phyloP scores from a whole-genome alignment of 257 asterid genomes.

The Ocimum tenuiflorum region DNA sequence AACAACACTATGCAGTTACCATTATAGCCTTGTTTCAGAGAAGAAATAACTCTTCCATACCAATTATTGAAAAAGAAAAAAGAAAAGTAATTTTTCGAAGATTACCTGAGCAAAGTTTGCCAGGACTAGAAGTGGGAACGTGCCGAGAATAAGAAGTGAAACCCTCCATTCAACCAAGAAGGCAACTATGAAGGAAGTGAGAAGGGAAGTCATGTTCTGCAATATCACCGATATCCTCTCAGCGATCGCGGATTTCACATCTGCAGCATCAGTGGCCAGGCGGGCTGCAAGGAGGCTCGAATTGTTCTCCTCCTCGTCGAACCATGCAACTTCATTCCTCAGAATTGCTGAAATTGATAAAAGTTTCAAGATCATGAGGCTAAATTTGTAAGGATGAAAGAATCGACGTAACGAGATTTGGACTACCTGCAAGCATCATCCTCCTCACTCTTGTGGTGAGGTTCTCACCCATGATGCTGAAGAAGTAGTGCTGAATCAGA shows the following conservation, averaged over 20 bases:
- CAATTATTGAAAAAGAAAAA: too few species aligned
- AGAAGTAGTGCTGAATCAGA: slow-evolving; percentile 92
- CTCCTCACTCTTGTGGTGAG: slow-evolving; percentile 91
- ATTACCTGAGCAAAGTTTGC: slow-evolving; percentile 98
- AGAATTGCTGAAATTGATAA: slow-evolving; percentile 50
- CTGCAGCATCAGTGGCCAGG: slow-evolving; percentile 92
- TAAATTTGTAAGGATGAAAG: neutral
- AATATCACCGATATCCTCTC: slow-evolving; percentile 94
- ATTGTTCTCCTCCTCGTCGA: slow-evolving; percentile 96
- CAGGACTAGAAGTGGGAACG: slow-evolving; percentile 92
- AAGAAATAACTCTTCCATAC: neutral
- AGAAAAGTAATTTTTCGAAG: too few species aligned
- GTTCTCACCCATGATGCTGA: slow-evolving; percentile 96
- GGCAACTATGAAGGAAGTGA: slow-evolving; percentile 92
- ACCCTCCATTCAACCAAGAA: slow-evolving; percentile 98
- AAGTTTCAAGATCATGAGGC: neutral
- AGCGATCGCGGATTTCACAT: slow-evolving; percentile 90
- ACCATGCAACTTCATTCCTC: slow-evolving; percentile 98
- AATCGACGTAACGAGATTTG: neutral
- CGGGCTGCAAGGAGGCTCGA: slow-evolving; percentile 87
- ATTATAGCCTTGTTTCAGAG: neutral
- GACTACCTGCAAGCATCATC: slow-evolving; percentile 94
- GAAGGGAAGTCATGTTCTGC: slow-evolving; percentile 97
- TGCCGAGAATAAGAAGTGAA: slow-evolving; percentile 71
- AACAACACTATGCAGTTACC: slow-evolving; percentile 6